phyloP scores from a whole-genome alignment of 1,284 basidiomycete species.

The Leccinum angustisporum region DNA sequence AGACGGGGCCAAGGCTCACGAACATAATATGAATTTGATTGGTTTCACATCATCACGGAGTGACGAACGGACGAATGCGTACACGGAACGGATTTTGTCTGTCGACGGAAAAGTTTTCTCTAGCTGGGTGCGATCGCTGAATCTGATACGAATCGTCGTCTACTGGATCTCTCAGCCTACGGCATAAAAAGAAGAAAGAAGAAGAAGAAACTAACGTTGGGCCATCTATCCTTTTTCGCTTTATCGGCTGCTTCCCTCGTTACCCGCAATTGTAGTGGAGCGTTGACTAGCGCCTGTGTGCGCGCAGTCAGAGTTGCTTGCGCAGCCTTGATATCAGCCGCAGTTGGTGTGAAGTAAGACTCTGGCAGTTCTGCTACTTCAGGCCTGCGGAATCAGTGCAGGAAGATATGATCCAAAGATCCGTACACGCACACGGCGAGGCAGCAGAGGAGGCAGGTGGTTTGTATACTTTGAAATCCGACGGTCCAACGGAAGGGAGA shows the following conservation, averaged over 20 bases:
- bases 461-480: constrained; percentile 50
- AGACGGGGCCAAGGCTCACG: constrained; percentile 27
- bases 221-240: constrained; percentile 65
- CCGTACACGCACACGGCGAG: constrained; percentile 24
- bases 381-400: constrained; percentile 10
- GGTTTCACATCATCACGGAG: constrained; percentile 71
- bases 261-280: constrained; percentile 71
- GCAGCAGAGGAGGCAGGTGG: constrained; percentile 32
- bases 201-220: constrained; percentile 49
- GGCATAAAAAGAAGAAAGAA: constrained; percentile 7
- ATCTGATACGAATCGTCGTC: constrained; percentile 81
- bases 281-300: constrained; percentile 68
- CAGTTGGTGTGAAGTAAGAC: constrained; percentile 72
- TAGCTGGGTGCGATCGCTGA: constrained; percentile 79
- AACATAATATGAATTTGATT: constrained; percentile 82
- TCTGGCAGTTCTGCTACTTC: constrained; percentile 55
- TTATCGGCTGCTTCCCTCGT: constrained; percentile 67
- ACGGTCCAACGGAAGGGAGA: constrained; percentile 5
- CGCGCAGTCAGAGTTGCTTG: constrained; percentile 63
- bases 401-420: constrained; percentile 11
- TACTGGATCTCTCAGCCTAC: constrained; percentile 33
- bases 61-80: constrained; percentile 77
- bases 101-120: constrained; percentile 76
- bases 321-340: constrained; percentile 71
- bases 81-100: constrained; percentile 76